These are phyloP conservation scores for Penicillium sp. DNA, from an alignment of 2,329 filamentous ascomycete species.

Conservation along the genomic window DNA sequence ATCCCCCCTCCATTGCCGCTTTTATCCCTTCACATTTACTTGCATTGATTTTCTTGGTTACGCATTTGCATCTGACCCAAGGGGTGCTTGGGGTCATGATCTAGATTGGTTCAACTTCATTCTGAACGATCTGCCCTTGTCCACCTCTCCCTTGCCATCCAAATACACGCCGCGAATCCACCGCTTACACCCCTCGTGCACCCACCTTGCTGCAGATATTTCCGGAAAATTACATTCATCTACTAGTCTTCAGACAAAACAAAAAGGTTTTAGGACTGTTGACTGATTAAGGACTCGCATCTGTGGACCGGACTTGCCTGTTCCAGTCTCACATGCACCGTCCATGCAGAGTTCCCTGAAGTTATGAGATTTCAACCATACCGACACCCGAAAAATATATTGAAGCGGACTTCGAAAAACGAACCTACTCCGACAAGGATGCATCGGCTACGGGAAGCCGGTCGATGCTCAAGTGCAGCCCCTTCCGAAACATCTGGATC, in stretches of 20 bases:
- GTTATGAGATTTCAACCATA: conserved; percentile 23
- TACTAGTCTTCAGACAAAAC: not conserved
- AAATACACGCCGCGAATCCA: not conserved
- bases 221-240: not conserved
- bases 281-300: not conserved
- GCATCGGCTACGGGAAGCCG: conserved; percentile 37
- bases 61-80: conserved; percentile 4
- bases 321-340: conserved; percentile 11
- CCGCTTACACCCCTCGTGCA: conserved; percentile 8
- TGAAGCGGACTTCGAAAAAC: conserved; percentile 7
- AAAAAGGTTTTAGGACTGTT: not conserved
- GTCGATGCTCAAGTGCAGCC: conserved; percentile 40
- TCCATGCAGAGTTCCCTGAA: conserved; percentile 17
- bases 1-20: conserved; percentile 22
- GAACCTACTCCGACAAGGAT: conserved; percentile 25
- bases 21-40: conserved; percentile 15
- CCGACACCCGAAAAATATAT: conserved; percentile 12
- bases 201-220: not conserved
- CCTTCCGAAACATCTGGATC: conserved; percentile 46
- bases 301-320: conserved; percentile 8
- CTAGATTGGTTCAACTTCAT: conserved; percentile 1
- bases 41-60: conserved; percentile 9
- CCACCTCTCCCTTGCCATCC: conserved; percentile 3
- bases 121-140: not conserved
- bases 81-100: conserved; percentile 4